These are phyloP conservation scores for Fraxinus excelsior DNA, from an alignment of 257 asterid genomes.

Conservation along the genomic window DNA sequence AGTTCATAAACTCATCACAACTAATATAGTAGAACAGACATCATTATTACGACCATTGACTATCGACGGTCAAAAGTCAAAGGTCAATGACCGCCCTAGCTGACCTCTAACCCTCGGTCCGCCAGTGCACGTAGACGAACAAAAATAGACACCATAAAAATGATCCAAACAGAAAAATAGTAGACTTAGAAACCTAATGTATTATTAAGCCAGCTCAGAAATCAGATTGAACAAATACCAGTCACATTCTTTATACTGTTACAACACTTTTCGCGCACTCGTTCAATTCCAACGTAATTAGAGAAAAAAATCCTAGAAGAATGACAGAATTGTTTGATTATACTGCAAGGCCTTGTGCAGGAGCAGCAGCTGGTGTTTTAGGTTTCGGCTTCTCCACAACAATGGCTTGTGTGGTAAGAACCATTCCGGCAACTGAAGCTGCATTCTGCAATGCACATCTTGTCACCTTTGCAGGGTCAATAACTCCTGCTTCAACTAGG, in stretches of 20 bases:
- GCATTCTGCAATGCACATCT: slow-evolving; percentile 88
- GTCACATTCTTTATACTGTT: not conserved
- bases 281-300: too few relatives aligned
- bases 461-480: slow-evolving; percentile 96
- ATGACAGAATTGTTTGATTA: slow-evolving; percentile 15
- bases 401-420: slow-evolving; percentile 94
- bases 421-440: slow-evolving; percentile 98
- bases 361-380: slow-evolving; percentile 43
- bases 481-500: slow-evolving; percentile 79
- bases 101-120: too few relatives aligned
- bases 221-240: not conserved
- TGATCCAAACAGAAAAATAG: not conserved
- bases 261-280: not conserved
- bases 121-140: too few relatives aligned
- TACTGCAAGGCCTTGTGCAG: slow-evolving; percentile 54
- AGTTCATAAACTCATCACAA: too few relatives aligned
- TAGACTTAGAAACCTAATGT: too few relatives aligned
- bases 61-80: too few relatives aligned
- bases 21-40: too few relatives aligned
- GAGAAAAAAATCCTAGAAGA: slow-evolving; percentile 25
- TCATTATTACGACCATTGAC: too few relatives aligned
- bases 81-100: too few relatives aligned
- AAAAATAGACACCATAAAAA: not conserved
- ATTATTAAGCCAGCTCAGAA: not conserved
- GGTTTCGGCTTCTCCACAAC: slow-evolving; percentile 90